A percentile compares a stretch with the other conserved stretches of the same genome.
These are phyloP conservation scores for Calonectria hawksworthii DNA, from an alignment of 2,329 filamentous ascomycete genomes.

Conservation along the genomic window DNA sequence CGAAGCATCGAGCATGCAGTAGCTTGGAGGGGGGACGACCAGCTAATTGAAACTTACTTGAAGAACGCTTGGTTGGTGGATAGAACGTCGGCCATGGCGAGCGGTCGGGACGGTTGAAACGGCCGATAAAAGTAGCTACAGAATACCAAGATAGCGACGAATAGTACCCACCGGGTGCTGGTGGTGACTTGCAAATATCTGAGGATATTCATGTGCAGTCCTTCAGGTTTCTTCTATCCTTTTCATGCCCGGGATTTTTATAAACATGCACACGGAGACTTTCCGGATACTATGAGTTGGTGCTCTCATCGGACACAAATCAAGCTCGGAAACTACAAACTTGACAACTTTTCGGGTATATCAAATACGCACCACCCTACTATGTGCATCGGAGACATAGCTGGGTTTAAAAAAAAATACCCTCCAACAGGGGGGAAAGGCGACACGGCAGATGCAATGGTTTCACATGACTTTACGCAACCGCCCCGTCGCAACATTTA, in stretches of 20 bases:
- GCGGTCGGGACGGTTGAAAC: slow-evolving; percentile 23
- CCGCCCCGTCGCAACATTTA: not conserved
- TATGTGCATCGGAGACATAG: not conserved
- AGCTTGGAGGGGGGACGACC: not conserved
- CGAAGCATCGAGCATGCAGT: slow-evolving; percentile 22
- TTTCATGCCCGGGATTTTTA: slow-evolving; percentile 27
- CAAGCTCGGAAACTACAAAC: slow-evolving; percentile 11
- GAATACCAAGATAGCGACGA: not conserved
- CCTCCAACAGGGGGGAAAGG: not conserved
- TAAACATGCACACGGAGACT: slow-evolving; percentile 48
- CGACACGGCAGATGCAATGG: not conserved
- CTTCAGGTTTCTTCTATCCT: not conserved
- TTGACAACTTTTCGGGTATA: slow-evolving; percentile 13
- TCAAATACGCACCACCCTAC: not conserved
- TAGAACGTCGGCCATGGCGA: slow-evolving; percentile 50
- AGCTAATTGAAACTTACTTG: slow-evolving; percentile 52
- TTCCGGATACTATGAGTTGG: slow-evolving; percentile 46
- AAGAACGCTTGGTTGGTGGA: slow-evolving; percentile 58
- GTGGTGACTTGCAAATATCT: not conserved
- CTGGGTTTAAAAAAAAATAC: not conserved
- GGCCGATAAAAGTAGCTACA: not conserved
- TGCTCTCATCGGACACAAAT: slow-evolving; percentile 27
- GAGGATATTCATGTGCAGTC: not conserved
- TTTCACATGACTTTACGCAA: slow-evolving; percentile 8
- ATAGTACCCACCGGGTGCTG: not conserved